Evolutionary conservation across 2,329 filamentous ascomycete species (phyloP).

Genomic region (Colletotrichum sansevieriae): DNA sequence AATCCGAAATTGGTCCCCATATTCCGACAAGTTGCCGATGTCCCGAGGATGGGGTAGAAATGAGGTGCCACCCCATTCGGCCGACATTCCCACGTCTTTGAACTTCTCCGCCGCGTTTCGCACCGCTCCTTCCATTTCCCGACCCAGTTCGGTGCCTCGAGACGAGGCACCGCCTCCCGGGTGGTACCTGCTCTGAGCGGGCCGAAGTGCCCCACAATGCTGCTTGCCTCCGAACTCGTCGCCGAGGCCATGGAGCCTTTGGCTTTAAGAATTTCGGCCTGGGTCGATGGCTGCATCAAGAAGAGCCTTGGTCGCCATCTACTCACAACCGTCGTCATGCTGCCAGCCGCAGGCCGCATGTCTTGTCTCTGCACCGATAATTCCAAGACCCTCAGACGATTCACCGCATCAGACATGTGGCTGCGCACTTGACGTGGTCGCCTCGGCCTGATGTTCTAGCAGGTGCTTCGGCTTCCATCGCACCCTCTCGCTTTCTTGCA

Average conservation of each 20-base stretch:
- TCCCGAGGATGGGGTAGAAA: slow-evolving; percentile 7
- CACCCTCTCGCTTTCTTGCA: not conserved
- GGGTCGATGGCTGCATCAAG: not conserved
- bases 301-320: no score
- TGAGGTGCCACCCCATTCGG: slow-evolving; percentile 18
- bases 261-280: slow-evolving; percentile 19
- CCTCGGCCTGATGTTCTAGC: slow-evolving; percentile 14
- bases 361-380: no score
- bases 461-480: slow-evolving; percentile 17
- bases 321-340: not conserved
- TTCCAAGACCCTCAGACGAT: not conserved
- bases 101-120: not conserved
- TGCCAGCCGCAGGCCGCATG: not conserved
- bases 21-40: slow-evolving; percentile 33
- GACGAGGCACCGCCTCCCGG: slow-evolving; percentile 24
- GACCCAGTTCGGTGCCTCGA: slow-evolving; percentile 31
- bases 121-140: slow-evolving; percentile 1
- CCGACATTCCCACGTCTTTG: slow-evolving; percentile 1
- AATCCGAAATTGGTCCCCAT: slow-evolving; percentile 15
- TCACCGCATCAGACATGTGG: slow-evolving; percentile 22
- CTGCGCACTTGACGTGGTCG: slow-evolving; percentile 5
- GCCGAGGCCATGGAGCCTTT: not conserved
- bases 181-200: slow-evolving; percentile 11
- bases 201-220: slow-evolving; percentile 16
- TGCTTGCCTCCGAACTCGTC: slow-evolving; percentile 22